Base-by-base conservation (phyloP, 768 basidiomycete species). In the Agaricus blazei region DNA sequence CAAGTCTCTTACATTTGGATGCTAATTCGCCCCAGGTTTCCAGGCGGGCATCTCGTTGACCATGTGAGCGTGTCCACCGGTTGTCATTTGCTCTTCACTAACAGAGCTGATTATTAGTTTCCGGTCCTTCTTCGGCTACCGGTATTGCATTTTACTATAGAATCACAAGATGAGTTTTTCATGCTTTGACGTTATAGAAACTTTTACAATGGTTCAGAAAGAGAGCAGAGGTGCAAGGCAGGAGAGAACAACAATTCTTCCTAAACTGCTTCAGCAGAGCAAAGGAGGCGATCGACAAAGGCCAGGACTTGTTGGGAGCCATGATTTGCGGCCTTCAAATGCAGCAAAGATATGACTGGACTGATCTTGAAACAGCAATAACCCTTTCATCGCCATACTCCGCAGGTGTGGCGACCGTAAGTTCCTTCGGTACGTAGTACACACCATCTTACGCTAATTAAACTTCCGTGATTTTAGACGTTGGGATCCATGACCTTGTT, bases 341-440 rank as follows among this genome's bases (percentile, higher is more conserved):
- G 37, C 73, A 76, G 55, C 51, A 57, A 14, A 68, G 72, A 12
- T 75, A 73, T 51, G 73, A 70, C 9, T 64, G 77, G n/a, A 71
- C 64, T 23, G 66, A 75, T 31, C 62, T 73, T 9, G 77, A 77
- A 58, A 70, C 71, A 56, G 74, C 76, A 0, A 75, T 72, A 56
- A 63, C 63, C 3, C 57, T 66, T 15, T 64, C 65, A 2, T 61
- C 68, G 1, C 68, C 69, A 0, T 69, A 65, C 38, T 47, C 60
- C 7, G 70, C 67, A 11, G 70, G 68, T 4, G 63, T 68, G 0
- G 62, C 60, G n/a, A 69, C 67, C 2, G 69, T 70, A 42, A 3
- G 48, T 28, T 9, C 3, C 34, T 36, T 14, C 31, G 3, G 9
- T 36, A 49, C 11, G 34, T n/a, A 14, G 23, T 26, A 49, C 19